Evolutionary conservation across 2,329 filamentous ascomycete species (phyloP), one percentile per base, ranked within the genome.

Genomic region (Xylaria sp.): DNA sequence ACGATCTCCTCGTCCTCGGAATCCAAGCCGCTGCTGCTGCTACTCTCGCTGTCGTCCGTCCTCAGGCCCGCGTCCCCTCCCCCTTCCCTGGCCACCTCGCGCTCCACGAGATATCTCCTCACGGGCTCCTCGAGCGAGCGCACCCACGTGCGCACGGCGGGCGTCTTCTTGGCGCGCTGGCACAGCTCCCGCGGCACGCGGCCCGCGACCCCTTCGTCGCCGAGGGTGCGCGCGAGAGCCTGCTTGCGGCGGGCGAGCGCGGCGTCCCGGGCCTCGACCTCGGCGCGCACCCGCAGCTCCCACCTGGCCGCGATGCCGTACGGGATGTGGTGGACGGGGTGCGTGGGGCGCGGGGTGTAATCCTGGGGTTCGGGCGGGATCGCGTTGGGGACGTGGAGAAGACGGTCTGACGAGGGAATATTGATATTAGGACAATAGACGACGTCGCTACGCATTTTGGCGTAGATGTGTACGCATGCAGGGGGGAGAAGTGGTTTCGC

Each of bases 81-180:
- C 61, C 81, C 25, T 8, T 85, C 81, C 62, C 81, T 80, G 41
- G 76, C 79, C 15, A 84, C 79, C 70, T 84, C 78, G 28, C 81
- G 79, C 63, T 88, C 86, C 36, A 91, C 76, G 9, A 97, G 86
- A 74, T 95, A 97, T 52, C 84, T 83, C 53, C 96, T 83, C 9
- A 98, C 91, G 20, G 95, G 93, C 76, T 92, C 89, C 81, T 99
- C 96, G 0, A 99, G 85, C 55, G 91, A 90, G 75, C 93, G 91
- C 20, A 98, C 86, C 83, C 97, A 89, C 3, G 87, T 88, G 76
- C 91, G 92, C 15, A 97, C 91, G 8, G 90, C 93, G 65, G 90
- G 91, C 53, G 88, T 85, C 74, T 91, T 90, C 87, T 97, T 97
- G 68, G 96, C 85, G 75, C 90, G 91, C 76, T 91, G 87, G 59